Evolutionary conservation across 768 basidiomycete species (phyloP).

Genomic region (Leccinellum albellum): DNA sequence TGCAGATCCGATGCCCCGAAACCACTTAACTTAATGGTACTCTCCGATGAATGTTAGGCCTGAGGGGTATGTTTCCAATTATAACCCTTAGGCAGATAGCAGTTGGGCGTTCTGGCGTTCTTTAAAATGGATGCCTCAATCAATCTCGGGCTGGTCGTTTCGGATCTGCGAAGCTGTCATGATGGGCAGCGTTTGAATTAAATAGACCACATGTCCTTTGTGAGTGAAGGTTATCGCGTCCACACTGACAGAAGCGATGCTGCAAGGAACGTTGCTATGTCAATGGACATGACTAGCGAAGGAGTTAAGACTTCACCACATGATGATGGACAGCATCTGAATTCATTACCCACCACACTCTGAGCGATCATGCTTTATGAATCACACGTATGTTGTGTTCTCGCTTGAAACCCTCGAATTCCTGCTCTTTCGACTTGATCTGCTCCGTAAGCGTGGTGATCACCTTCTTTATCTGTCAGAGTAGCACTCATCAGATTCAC

Average conservation of each 20-base stretch:
- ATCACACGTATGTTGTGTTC: constrained; percentile 74
- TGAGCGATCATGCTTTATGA: constrained; percentile 22
- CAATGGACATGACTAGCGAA: not conserved
- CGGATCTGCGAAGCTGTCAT: not conserved
- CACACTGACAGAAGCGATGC: not conserved
- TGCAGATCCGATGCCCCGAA: not conserved
- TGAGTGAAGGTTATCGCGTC: not conserved
- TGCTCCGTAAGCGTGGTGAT: constrained; percentile 75
- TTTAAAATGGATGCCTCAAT: not conserved
- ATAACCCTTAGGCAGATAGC: not conserved
- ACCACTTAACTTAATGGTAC: not conserved
- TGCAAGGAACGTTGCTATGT: not conserved
- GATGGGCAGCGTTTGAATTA: not conserved
- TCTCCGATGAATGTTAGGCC: not conserved
- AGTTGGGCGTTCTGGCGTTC: not conserved
- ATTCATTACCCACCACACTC: constrained; percentile 2
- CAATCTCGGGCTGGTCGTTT: not conserved
- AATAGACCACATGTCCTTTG: not conserved
- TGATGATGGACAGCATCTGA: not conserved
- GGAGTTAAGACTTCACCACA: not conserved
- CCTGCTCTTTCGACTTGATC: constrained; percentile 85
- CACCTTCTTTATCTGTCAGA: constrained; percentile 72
- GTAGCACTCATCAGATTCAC: constrained; percentile 8
- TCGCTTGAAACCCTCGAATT: constrained; percentile 74
- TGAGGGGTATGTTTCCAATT: not conserved